These are phyloP conservation scores for Ramichloridium luteum DNA, from an alignment of 2,329 filamentous ascomycete genomes.

Conservation along the genomic window DNA sequence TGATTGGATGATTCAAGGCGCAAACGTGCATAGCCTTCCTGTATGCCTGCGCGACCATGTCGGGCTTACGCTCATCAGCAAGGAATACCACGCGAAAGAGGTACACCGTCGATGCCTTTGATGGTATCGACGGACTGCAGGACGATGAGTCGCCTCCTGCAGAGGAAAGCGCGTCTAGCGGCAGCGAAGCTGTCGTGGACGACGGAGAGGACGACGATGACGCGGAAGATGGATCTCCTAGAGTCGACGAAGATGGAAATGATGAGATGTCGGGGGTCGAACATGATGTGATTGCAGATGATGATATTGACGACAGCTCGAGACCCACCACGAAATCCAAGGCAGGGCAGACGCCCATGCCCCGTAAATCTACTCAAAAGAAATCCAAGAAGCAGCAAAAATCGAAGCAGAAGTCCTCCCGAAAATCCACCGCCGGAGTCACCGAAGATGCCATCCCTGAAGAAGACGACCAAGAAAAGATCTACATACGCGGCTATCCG, in stretches of 20 bases:
- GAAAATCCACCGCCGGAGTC: neutral
- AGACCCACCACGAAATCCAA: conserved; percentile 25
- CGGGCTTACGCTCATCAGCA: conserved; percentile 13
- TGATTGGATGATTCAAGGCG: too few relatives aligned
- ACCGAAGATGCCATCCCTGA: neutral
- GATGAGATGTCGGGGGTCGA: too few relatives aligned
- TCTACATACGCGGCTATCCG: conserved; percentile 17
- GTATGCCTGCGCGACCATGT: too few relatives aligned
- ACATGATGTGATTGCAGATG: conserved; percentile 4
- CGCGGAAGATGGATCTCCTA: conserved; percentile 8
- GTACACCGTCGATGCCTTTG: conserved; percentile 26
- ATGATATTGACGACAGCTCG: conserved; percentile 20
- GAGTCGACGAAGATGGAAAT: too few relatives aligned
- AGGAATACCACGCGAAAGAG: conserved; percentile 16
- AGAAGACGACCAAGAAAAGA: conserved; percentile 5
- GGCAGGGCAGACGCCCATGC: conserved; percentile 16
- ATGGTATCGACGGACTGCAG: conserved; percentile 21
- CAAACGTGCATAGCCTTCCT: too few relatives aligned
- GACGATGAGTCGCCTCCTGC: conserved; percentile 6
- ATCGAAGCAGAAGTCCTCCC: neutral
- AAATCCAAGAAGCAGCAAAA: neutral
- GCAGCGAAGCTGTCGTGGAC: too few relatives aligned
- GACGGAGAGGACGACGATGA: conserved; percentile 8
- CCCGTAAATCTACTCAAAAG: conserved; percentile 3
- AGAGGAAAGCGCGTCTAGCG: too few relatives aligned